Evolutionary conservation across 805 yeast genomes (phyloP), one percentile per base, ranked within the genome.

Genomic region (Starmerella tilneyi): DNA sequence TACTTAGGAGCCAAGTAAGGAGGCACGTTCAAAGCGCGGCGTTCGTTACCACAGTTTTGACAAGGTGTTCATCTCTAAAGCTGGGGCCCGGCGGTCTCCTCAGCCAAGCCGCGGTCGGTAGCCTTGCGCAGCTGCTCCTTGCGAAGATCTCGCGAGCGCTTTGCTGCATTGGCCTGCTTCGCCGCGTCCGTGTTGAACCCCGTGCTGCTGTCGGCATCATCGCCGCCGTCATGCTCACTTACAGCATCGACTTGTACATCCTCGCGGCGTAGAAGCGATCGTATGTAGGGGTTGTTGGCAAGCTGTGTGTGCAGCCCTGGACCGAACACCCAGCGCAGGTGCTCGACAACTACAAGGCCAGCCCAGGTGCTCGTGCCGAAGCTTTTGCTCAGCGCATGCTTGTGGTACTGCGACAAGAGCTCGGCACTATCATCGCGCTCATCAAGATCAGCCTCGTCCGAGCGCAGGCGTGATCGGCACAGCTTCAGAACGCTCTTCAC

Each of bases 401-500:
- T 46, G 31, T 46, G 49, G 41, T 41, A 49, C 21, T 52, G 56
- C 26, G 53, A 39, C 4, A 50, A 43, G 15, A 43, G 16, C 13
- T 44, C 43, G 15, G 52, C 29, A n/a, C 55, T 54, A 6, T 54
- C 33, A 45, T 29, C 20, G 36, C n/a, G n/a, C n/a, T 41, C 40
- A 44, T 17, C 32, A 9, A 27, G 11, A 3, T 38, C 35, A 3
- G 13, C 35, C 3, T 12, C 42, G 15, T 17, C 47, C 12, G 42
- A 41, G 51, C 64, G 43, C 43, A 71, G 15, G 57, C 56, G 41
- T 65, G 67, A 9, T 78, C 63, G 0, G 81, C 50, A 75, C 29
- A 61, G 61, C 32, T 71, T 59, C 16, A 78, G 75, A 48, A 79
- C 81, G 56, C 78, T 67, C 59, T 78, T 76, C 1, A 79, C 67